phyloP scores from a whole-genome alignment of 75 land plant species.

The Ceratopteris richardii region DNA sequence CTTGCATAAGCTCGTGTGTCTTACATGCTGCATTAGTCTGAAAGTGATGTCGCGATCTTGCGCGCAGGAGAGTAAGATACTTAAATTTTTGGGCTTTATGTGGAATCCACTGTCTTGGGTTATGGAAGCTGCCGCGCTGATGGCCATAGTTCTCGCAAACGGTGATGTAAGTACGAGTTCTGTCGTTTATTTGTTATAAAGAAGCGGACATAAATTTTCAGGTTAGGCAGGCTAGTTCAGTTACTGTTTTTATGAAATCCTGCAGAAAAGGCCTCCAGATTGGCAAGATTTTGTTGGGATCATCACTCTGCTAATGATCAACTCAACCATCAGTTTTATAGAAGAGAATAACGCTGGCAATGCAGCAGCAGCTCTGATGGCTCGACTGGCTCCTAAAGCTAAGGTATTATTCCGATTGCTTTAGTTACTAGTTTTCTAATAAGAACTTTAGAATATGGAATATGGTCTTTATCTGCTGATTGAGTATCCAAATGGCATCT shows the following conservation, averaged over 20 bases:
- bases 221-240: too few relatives aligned
- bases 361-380: slow-evolving; percentile 98
- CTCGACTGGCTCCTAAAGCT: slow-evolving; percentile 84
- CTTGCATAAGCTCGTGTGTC: too few relatives aligned
- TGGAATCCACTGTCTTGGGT: slow-evolving; percentile 88
- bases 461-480: too few relatives aligned
- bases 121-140: slow-evolving; percentile 69
- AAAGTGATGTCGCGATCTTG: slow-evolving; percentile 2
- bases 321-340: slow-evolving; percentile 94
- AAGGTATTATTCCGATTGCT: slow-evolving; percentile 41
- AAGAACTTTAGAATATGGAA: not conserved
- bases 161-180: slow-evolving; percentile 28
- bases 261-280: slow-evolving; percentile 89
- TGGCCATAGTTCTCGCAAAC: slow-evolving; percentile 61
- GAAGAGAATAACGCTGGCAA: slow-evolving; percentile 99
- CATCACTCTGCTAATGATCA: slow-evolving; percentile 65
- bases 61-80: slow-evolving; percentile 54
- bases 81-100: slow-evolving; percentile 73
- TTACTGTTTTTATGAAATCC: not conserved
- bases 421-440: not conserved
- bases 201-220: too few relatives aligned
- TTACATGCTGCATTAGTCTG: too few relatives aligned
- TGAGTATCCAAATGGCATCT: too few relatives aligned
- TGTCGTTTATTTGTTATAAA: not conserved
- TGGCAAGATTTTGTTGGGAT: slow-evolving; percentile 98